These are phyloP conservation scores for Brassica napus DNA, from an alignment of 345 rosid genomes.

Conservation along the genomic window DNA sequence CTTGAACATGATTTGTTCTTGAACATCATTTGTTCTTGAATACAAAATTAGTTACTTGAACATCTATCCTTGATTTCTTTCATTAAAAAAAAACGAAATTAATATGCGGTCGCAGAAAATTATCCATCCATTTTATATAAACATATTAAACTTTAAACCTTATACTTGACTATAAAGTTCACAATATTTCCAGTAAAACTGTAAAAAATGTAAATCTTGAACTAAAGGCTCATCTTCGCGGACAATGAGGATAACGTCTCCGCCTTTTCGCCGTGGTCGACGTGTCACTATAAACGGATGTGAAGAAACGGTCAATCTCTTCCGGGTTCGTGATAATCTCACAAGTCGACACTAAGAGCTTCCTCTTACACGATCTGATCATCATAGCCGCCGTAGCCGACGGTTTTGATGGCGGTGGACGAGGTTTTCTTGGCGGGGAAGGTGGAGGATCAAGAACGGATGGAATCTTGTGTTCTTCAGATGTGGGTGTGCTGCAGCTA, in stretches of 20 bases:
- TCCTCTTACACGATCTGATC: constrained; percentile 42
- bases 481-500: constrained; percentile 36
- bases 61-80: too few relatives aligned
- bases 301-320: constrained; percentile 38
- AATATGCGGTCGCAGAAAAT: constrained; percentile 32
- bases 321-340: constrained; percentile 37
- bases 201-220: constrained; percentile 27
- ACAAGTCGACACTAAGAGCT: constrained; percentile 38
- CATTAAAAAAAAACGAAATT: neutral
- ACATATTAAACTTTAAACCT: neutral
- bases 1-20: too few relatives aligned
- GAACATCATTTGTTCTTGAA: too few relatives aligned
- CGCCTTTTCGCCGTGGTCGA: constrained; percentile 25
- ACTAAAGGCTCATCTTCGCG: constrained; percentile 16
- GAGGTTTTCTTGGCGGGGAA: constrained; percentile 37
- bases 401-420: constrained; percentile 27
- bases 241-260: constrained; percentile 20
- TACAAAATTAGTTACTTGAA: too few relatives aligned
- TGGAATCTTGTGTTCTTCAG: constrained; percentile 41
- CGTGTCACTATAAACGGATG: constrained; percentile 26
- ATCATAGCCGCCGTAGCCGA: constrained; percentile 33
- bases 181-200: constrained; percentile 28
- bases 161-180: neutral
- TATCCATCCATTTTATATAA: neutral
- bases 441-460: constrained; percentile 31